phyloP scores from a whole-genome alignment of 768 basidiomycete genomes.

The Leccinum variicolor region DNA sequence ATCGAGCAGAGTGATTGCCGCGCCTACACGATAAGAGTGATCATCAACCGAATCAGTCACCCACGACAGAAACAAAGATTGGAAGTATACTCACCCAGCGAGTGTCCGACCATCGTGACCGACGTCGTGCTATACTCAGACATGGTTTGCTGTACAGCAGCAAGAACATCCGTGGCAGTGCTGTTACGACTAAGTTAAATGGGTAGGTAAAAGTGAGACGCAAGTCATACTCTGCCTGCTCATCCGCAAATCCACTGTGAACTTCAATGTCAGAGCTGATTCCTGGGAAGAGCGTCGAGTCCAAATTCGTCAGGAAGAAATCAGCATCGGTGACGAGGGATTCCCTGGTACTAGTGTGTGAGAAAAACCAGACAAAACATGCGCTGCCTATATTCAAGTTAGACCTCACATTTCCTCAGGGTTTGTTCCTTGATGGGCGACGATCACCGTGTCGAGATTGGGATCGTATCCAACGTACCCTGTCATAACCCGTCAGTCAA shows the following conservation, averaged over 20 bases:
- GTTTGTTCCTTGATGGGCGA: constrained; percentile 37
- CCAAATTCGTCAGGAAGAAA: constrained; percentile 32
- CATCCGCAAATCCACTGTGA: constrained; percentile 46
- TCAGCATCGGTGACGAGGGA: constrained; percentile 42
- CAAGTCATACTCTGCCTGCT: constrained; percentile 40
- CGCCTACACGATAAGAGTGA: constrained; percentile 22
- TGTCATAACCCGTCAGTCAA: constrained; percentile 11
- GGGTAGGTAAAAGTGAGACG: not conserved
- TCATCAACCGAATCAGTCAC: not conserved
- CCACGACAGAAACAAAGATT: not conserved
- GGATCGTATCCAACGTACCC: constrained; percentile 56
- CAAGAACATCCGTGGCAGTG: constrained; percentile 38
- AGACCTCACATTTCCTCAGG: constrained; percentile 27
- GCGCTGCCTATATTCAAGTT: not conserved
- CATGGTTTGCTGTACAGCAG: constrained; percentile 43
- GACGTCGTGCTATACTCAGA: constrained; percentile 27
- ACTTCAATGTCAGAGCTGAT: constrained; percentile 38
- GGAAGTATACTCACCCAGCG: constrained; percentile 28
- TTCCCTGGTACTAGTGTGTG: constrained; percentile 20
- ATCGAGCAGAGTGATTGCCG: constrained; percentile 30
- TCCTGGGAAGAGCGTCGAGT: constrained; percentile 49
- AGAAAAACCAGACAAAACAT: not conserved
- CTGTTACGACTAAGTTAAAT: constrained; percentile 17
- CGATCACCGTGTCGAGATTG: constrained; percentile 33
- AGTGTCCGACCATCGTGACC: constrained; percentile 47